phyloP scores from a whole-genome alignment of 129 eudicot genomes.

The Ambrosia artemisiifolia region DNA sequence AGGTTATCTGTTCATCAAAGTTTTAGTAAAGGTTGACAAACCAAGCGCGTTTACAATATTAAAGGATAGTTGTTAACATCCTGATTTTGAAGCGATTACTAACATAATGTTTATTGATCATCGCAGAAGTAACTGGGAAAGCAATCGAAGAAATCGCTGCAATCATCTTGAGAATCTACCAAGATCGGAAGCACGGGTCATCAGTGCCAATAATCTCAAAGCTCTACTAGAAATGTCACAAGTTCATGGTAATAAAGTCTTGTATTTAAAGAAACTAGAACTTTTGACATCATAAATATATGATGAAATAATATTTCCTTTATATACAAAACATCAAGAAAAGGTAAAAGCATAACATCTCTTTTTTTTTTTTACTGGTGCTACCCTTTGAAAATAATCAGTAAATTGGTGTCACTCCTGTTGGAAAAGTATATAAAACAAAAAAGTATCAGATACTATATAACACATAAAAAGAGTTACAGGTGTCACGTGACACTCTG shows the following conservation, averaged over 20 bases:
- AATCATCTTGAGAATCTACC: slow-evolving; percentile 59
- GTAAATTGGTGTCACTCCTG: neutral
- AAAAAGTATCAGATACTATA: neutral
- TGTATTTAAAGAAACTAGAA: neutral
- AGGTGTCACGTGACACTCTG: neutral
- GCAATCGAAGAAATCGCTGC: slow-evolving; percentile 81
- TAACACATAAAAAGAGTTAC: neutral
- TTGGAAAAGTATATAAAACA: neutral
- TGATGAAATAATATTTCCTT: neutral
- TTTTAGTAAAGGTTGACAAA: neutral
- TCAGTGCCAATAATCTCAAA: slow-evolving; percentile 57
- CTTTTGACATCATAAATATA: neutral
- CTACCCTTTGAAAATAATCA: neutral
- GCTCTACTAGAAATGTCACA: slow-evolving; percentile 39
- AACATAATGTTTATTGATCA: neutral
- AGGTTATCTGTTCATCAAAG: neutral
- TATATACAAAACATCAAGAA: neutral
- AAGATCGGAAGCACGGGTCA: slow-evolving; percentile 49
- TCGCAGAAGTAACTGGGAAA: slow-evolving; percentile 71
- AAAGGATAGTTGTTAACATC: neutral
- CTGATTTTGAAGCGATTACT: neutral
- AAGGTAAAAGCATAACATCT: neutral
- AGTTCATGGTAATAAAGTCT: slow-evolving; percentile 13
- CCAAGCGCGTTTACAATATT: neutral
- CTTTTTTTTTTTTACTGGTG: neutral